phyloP scores from a whole-genome alignment of 805 yeast species.

The Phaffomyces thermotolerans region DNA sequence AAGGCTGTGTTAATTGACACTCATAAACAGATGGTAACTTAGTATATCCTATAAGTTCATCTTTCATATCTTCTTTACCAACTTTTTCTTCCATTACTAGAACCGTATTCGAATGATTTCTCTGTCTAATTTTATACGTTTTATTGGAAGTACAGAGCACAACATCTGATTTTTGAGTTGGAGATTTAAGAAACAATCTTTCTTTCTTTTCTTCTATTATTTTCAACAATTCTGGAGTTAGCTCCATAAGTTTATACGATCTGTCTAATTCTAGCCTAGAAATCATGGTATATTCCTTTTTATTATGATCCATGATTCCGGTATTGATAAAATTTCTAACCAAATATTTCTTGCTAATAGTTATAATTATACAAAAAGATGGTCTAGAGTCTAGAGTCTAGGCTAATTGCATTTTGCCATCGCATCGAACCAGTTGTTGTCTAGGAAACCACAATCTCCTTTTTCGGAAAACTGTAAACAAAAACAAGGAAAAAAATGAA shows the following conservation, averaged over 20 bases:
- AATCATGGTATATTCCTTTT: slow-evolving; percentile 2
- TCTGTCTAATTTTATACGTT: slow-evolving; percentile 65
- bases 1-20: slow-evolving; percentile 26
- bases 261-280: slow-evolving; percentile 15
- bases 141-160: slow-evolving; percentile 51
- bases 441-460: background rate
- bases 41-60: slow-evolving; percentile 27
- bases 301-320: background rate
- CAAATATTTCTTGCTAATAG: background rate
- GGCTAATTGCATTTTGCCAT: no score
- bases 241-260: slow-evolving; percentile 43
- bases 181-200: slow-evolving; percentile 24
- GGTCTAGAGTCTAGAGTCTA: no score
- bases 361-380: no score
- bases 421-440: no score
- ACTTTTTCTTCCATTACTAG: slow-evolving; percentile 36
- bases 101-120: slow-evolving; percentile 85
- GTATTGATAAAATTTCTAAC: background rate
- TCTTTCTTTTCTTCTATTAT: slow-evolving; percentile 26
- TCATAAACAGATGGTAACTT: slow-evolving; percentile 33
- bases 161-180: slow-evolving; percentile 32
- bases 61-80: slow-evolving; percentile 20
- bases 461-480: slow-evolving; percentile 1
- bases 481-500: background rate
- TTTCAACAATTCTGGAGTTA: slow-evolving; percentile 41